Percentiles rank a stretch among this genome's conserved stretches.
phyloP scores from a whole-genome alignment of 331 rosid species.

The Saraca asoca region DNA sequence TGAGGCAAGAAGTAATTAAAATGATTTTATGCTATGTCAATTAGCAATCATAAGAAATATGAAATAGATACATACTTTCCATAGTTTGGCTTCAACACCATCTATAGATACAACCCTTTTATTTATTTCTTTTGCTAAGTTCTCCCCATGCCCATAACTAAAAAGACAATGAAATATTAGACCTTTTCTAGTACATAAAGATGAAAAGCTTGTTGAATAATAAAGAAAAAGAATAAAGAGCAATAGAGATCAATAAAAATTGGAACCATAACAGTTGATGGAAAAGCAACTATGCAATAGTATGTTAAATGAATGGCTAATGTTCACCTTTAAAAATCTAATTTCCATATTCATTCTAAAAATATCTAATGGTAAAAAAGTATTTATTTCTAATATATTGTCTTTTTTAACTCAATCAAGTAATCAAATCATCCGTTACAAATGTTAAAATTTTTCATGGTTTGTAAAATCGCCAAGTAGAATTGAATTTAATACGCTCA shows the following conservation, averaged over 20 bases:
- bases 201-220: too few relatives aligned
- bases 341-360: neutral
- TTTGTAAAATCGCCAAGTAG: neutral
- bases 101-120: constrained; percentile 78
- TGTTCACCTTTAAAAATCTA: neutral
- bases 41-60: neutral
- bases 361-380: neutral
- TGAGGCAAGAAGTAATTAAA: too few relatives aligned
- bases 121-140: constrained; percentile 81
- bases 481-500: neutral
- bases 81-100: constrained; percentile 89
- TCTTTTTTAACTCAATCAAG: too few relatives aligned
- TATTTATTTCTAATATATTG: too few relatives aligned
- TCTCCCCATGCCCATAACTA: constrained; percentile 91
- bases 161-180: neutral
- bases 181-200: neutral
- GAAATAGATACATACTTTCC: constrained; percentile 60
- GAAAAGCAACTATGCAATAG: too few relatives aligned
- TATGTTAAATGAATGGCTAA: neutral
- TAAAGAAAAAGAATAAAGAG: too few relatives aligned
- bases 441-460: neutral
- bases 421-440: too few relatives aligned
- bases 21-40: too few relatives aligned
- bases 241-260: too few relatives aligned
- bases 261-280: too few relatives aligned